These are phyloP conservation scores for Mycena rosella DNA, from an alignment of 768 basidiomycete genomes.

Conservation along the genomic window DNA sequence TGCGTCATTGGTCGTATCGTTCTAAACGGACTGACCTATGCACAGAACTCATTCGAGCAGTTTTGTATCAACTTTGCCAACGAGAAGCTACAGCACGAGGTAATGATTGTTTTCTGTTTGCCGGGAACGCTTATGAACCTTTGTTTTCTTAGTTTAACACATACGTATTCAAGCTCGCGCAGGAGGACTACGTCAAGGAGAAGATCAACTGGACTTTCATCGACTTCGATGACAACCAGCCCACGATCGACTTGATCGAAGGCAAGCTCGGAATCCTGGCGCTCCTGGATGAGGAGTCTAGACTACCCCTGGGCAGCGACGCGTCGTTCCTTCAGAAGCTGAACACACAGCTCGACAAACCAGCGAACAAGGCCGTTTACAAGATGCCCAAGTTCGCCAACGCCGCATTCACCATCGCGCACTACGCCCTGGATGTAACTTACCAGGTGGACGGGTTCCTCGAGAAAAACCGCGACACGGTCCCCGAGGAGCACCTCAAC, in stretches of 20 bases:
- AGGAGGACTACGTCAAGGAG: constrained; percentile 98
- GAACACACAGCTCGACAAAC: constrained; percentile 86
- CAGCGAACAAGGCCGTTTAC: constrained; percentile 89
- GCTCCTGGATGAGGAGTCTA: constrained; percentile 97
- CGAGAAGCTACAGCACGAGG: constrained; percentile 98
- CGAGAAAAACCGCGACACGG: constrained; percentile 99
- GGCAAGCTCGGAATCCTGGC: constrained; percentile 95
- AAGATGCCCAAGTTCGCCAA: constrained; percentile 99
- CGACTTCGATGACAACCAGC: constrained; percentile 98
- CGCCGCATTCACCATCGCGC: constrained; percentile 96
- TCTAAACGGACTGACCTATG: constrained; percentile 18
- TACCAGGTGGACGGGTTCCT: constrained; percentile 99
- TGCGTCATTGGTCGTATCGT: neutral
- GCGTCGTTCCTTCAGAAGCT: constrained; percentile 94
- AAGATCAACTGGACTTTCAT: constrained; percentile 99
- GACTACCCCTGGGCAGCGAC: constrained; percentile 93
- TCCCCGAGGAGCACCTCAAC: constrained; percentile 97
- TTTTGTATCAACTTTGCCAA: constrained; percentile 99
- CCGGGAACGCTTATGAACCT: constrained; percentile 9
- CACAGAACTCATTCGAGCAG: constrained; percentile 91
- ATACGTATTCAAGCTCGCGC: constrained; percentile 98
- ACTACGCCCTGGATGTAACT: constrained; percentile 97
- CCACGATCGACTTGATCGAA: constrained; percentile 98
- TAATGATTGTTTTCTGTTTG: constrained; percentile 44
- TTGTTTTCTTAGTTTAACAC: constrained; percentile 92